Base-by-base conservation (phyloP, 164 flowering plant species). In the Taxillus chinensis region DNA sequence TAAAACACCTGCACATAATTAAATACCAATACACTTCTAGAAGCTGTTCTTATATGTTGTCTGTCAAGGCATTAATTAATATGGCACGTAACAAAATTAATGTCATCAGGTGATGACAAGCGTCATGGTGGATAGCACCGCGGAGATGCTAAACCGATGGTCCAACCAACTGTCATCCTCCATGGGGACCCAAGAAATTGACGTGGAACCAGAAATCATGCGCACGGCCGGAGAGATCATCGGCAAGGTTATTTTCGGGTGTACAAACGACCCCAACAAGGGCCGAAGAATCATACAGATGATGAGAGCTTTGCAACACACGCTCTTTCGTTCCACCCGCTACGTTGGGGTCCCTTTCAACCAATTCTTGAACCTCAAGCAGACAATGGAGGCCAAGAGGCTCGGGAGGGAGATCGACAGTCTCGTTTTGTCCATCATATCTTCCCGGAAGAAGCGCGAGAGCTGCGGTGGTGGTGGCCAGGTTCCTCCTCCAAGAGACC, bases 341-440 rank as follows among this genome's bases (percentile, higher is more conserved):
- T 78, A 69, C 39, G 84, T 88, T 10, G 97, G 98, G 2, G 96
- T 93, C 14, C 98, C 98, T 0, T 86, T 77, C 12, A 73, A 83
- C 76, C 78, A 77, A 38, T 64, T 79, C 59, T 15, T 88, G 41
- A 52, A 57, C 76, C 80, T 71, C 11, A 77, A 60, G 42, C 69
- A 81, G 66, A 74, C 71, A 73, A 65, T 77, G 17, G 72, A 78
- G 53, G 78, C 86, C 14, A 72, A 63, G 46, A 82, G 46, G 45
- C 78, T 90, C 7, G 96, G 96, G 3, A 70, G 78, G 45, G 96
- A 90, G 64, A 82, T 92, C 16, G 96, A 92, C 68, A 43, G 48
- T 1, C 82, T 90, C 13, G 81, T 92, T 9, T 17, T 71, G 7
- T 68, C 80, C 1, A 79, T 88, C 59, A 85, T 92, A 39, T 38